Evolutionary conservation across 1,284 basidiomycete genomes (phyloP).

Genomic region (Bjerkandera adusta): DNA sequence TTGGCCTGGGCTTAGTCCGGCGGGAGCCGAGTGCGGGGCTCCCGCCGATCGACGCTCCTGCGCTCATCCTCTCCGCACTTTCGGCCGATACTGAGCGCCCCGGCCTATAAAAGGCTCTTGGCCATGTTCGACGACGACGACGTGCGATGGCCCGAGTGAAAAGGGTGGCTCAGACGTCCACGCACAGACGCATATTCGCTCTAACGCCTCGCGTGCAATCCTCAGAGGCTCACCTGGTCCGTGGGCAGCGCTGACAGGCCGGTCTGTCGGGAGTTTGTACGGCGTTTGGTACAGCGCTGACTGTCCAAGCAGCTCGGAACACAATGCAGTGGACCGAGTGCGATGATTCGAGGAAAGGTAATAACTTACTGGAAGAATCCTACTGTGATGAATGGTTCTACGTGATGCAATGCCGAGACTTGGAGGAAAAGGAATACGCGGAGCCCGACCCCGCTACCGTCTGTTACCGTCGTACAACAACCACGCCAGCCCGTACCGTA

Average conservation of each 20-base stretch:
- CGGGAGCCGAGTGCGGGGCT: slow-evolving; percentile 23
- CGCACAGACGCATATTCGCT: slow-evolving; percentile 2
- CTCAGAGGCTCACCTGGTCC: neutral
- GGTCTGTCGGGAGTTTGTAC: slow-evolving; percentile 2
- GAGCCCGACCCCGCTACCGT: neutral
- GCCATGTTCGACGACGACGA: neutral
- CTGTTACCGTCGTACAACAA: slow-evolving; percentile 89
- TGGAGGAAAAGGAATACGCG: neutral
- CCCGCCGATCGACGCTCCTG: slow-evolving; percentile 14
- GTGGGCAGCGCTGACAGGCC: neutral
- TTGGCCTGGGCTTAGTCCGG: slow-evolving; percentile 18
- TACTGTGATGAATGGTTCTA: neutral
- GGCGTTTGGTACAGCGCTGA: slow-evolving; percentile 3
- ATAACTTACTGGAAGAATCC: neutral
- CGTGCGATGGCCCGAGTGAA: neutral
- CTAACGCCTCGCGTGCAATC: slow-evolving; percentile 3
- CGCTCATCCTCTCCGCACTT: slow-evolving; percentile 9
- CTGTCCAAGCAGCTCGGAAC: neutral
- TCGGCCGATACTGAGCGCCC: slow-evolving; percentile 15
- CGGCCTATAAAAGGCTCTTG: neutral
- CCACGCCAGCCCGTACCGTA: slow-evolving; percentile 85
- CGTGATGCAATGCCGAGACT: neutral
- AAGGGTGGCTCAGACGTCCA: neutral
- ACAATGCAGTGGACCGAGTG: neutral
- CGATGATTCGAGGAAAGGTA: neutral